Percentiles rank a stretch among this genome's conserved stretches.
These are phyloP conservation scores for Musa acuminata DNA, from an alignment of 176 grass and related monocot genomes.

Conservation along the genomic window DNA sequence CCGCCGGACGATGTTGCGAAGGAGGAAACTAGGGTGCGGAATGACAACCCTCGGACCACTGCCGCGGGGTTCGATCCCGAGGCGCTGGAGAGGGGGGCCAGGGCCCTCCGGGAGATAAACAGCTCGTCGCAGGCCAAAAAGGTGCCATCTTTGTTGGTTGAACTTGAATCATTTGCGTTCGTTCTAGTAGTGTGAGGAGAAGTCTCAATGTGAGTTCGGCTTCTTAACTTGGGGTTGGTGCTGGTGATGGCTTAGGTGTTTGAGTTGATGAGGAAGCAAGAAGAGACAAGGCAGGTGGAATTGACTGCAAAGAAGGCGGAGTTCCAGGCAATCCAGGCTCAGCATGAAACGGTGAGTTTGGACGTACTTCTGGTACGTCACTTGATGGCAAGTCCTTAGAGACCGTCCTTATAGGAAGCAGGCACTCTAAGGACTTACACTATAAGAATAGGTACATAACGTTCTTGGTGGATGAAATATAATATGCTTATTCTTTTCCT, in stretches of 20 bases:
- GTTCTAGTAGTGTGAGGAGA: neutral
- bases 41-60: slow-evolving; percentile 57
- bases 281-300: slow-evolving; percentile 56
- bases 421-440: too few relatives aligned
- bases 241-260: slow-evolving; percentile 39
- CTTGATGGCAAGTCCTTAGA: neutral
- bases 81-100: slow-evolving; percentile 45
- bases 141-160: slow-evolving; percentile 20
- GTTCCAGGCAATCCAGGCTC: slow-evolving; percentile 33
- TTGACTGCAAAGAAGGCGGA: slow-evolving; percentile 42
- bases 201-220: neutral
- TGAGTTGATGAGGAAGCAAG: slow-evolving; percentile 55
- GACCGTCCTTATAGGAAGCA: too few relatives aligned
- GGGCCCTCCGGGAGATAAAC: slow-evolving; percentile 32
- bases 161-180: slow-evolving; percentile 1
- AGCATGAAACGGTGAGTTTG: slow-evolving; percentile 56
- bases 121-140: slow-evolving; percentile 38
- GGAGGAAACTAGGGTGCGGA: slow-evolving; percentile 41
- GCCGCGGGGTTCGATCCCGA: slow-evolving; percentile 66
- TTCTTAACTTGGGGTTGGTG: neutral
- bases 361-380: neutral
- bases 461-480: too few relatives aligned
- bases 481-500: too few relatives aligned
- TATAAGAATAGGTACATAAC: too few relatives aligned
- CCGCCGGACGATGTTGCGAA: slow-evolving; percentile 14